Percentiles rank a stretch among this genome's conserved stretches.
Conservation (phyloP, 2,329 filamentous ascomycete genomes). For the Massarina eburnea region DNA sequence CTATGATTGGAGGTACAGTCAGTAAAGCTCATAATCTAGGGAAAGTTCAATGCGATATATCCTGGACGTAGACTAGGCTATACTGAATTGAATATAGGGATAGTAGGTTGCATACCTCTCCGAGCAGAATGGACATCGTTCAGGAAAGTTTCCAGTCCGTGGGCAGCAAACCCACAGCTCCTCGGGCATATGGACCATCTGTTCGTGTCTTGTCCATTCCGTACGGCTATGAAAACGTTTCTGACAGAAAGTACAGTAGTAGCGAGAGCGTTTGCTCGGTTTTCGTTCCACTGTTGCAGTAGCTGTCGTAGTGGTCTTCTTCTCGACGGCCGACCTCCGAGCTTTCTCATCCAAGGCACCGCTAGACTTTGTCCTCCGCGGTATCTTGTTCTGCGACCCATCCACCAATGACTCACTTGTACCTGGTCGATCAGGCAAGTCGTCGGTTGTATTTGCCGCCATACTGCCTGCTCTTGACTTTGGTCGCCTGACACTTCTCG, state of each 20-base stretch:
- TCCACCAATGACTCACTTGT: slow-evolving; percentile 10
- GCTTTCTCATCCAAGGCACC: slow-evolving; percentile 14
- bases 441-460: slow-evolving; percentile 6
- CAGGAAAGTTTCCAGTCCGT: slow-evolving; percentile 39
- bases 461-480: slow-evolving; percentile 15
- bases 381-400: not conserved
- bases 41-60: too few relatives aligned
- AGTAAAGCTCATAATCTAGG: too few relatives aligned
- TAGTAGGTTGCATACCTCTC: too few relatives aligned
- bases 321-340: slow-evolving; percentile 3
- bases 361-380: slow-evolving; percentile 17
- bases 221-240: slow-evolving; percentile 46
- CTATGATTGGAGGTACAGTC: too few relatives aligned
- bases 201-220: slow-evolving; percentile 63
- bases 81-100: too few relatives aligned
- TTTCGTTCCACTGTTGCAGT: slow-evolving; percentile 7
- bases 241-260: slow-evolving; percentile 30
- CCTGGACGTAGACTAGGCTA: too few relatives aligned
- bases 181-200: slow-evolving; percentile 60
- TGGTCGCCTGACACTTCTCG: slow-evolving; percentile 13
- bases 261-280: slow-evolving; percentile 17
- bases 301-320: not conserved
- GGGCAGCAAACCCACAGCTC: slow-evolving; percentile 29
- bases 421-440: slow-evolving; percentile 12
- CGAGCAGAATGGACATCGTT: slow-evolving; percentile 53